A percentile compares a stretch with the other conserved stretches of the same genome.
phyloP scores from a whole-genome alignment of 129 eudicot species.

The Tagetes erecta region DNA sequence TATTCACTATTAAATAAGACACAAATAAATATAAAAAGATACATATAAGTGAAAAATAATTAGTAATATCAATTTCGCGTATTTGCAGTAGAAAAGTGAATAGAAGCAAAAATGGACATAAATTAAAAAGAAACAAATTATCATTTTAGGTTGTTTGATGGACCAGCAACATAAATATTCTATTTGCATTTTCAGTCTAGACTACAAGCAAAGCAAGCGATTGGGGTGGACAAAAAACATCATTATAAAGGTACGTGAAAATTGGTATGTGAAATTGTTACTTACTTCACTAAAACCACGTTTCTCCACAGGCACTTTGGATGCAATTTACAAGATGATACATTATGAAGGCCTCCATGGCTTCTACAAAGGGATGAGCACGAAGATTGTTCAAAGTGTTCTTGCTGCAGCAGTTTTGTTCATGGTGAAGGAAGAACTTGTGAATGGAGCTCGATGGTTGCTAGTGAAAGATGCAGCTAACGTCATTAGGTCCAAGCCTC shows the following conservation, averaged over 20 bases:
- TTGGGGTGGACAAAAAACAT: constrained; percentile 69
- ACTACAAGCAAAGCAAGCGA: constrained; percentile 84
- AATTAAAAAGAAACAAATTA: not conserved
- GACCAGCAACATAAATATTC: not conserved
- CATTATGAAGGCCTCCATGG: constrained; percentile 82
- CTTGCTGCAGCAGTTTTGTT: constrained; percentile 95
- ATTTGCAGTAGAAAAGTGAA: too few species aligned
- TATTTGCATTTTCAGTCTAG: constrained; percentile 58
- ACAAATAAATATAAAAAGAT: too few species aligned
- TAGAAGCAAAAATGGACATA: too few species aligned
- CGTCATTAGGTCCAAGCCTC: constrained; percentile 29
- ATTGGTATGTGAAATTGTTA: not conserved
- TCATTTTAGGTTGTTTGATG: constrained; percentile 3
- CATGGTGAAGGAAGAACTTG: constrained; percentile 97
- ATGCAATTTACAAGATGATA: constrained; percentile 87
- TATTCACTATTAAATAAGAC: too few species aligned
- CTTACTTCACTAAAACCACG: constrained; percentile 1
- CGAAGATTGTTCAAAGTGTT: constrained; percentile 93
- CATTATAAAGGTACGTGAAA: constrained; percentile 69
- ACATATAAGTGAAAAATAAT: too few species aligned
- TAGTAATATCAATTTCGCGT: too few species aligned
- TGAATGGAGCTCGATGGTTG: constrained; percentile 71
- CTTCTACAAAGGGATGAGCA: constrained; percentile 88
- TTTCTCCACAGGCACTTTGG: constrained; percentile 64
- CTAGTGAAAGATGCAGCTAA: constrained; percentile 50